Base-by-base conservation (phyloP, 345 rosid genomes). In the Chamaenerion angustifolium region DNA sequence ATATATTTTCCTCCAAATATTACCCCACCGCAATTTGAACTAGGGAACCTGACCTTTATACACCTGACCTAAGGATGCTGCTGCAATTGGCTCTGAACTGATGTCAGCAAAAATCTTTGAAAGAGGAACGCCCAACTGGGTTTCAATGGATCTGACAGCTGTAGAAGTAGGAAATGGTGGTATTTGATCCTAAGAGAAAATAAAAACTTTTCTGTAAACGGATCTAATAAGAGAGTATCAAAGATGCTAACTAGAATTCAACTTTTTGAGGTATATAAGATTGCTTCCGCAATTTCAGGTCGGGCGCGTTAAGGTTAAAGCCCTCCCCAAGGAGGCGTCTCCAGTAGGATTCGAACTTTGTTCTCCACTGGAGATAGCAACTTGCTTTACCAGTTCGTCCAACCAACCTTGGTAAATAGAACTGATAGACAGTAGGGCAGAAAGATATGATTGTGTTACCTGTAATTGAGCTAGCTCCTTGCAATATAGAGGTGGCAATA, bases 11-110 rank as follows among this genome's bases (percentile, higher is more conserved):
- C 15, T 2, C 14, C 25, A 2, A 21, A 21, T 21, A 21, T 21
- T 21, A 21, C 25, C 25, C 25, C 25, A 21, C 4, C 45, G 55
- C 13, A 58, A 12, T 40, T 46, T 31, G 43, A 57, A 53, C 56
- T 46, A 59, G 56, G 55, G 27, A 49, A 59, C 69, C 72, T 56
- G 68, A 89, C 96, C 96, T 92, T 87, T 92, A 70, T 87, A 87
- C 60, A 92, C 96, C 79, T 92, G 96, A 40, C 98, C 98, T 61
- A 92, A 65, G 43, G 98, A 92, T 62, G 98, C 98, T 48, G 98
- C 84, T 51, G 96, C 96, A 59, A 81, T 65, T 56, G 98, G 96
- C 74, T 81, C 73, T 45, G 76, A 81, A 69, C 95, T 78, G 47
- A 90, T 83, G 75, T 86, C 87, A 18, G 96, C 80, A 80, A 86